phyloP scores from a whole-genome alignment of 805 yeast genomes.

The Soucietia sequanensis region DNA sequence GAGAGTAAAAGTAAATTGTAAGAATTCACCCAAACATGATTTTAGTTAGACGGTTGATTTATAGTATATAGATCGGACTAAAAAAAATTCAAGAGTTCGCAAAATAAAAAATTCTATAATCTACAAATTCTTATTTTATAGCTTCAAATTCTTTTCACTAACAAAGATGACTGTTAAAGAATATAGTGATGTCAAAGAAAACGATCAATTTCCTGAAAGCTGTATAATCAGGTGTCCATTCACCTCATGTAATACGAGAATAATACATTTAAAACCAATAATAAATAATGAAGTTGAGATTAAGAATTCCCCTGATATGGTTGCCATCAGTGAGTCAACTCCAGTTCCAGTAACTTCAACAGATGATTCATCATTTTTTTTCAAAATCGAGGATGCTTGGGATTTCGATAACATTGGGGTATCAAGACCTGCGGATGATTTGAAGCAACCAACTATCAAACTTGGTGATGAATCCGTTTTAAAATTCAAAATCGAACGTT shows the following conservation, averaged over 20 bases:
- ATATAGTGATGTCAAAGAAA: not conserved
- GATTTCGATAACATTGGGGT: slow-evolving; percentile 80
- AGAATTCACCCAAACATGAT: too few relatives aligned
- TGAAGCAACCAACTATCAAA: slow-evolving; percentile 20
- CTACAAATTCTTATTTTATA: too few relatives aligned
- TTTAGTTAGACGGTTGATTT: too few relatives aligned
- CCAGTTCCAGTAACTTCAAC: slow-evolving; percentile 5
- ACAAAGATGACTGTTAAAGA: slow-evolving; percentile 1
- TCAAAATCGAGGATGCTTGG: slow-evolving; percentile 61
- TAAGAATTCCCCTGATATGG: slow-evolving; percentile 29
- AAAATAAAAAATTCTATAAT: too few relatives aligned
- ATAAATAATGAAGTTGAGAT: slow-evolving; percentile 9
- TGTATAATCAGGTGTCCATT: slow-evolving; percentile 23
- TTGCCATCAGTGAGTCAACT: slow-evolving; percentile 8
- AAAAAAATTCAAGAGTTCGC: too few relatives aligned
- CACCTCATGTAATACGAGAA: slow-evolving; percentile 20
- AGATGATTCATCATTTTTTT: slow-evolving; percentile 25
- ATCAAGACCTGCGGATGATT: slow-evolving; percentile 42
- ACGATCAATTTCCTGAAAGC: not conserved
- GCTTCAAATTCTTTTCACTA: not conserved
- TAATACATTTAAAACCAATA: slow-evolving; percentile 18
- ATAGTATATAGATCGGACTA: too few relatives aligned
- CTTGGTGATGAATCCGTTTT: slow-evolving; percentile 11
- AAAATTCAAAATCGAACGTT: slow-evolving; percentile 43
- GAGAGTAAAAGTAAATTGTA: not conserved